Evolutionary conservation across 2,329 filamentous ascomycete genomes (phyloP), one percentile per base, ranked within the genome.

Genomic region (Aplosporella prunicola): DNA sequence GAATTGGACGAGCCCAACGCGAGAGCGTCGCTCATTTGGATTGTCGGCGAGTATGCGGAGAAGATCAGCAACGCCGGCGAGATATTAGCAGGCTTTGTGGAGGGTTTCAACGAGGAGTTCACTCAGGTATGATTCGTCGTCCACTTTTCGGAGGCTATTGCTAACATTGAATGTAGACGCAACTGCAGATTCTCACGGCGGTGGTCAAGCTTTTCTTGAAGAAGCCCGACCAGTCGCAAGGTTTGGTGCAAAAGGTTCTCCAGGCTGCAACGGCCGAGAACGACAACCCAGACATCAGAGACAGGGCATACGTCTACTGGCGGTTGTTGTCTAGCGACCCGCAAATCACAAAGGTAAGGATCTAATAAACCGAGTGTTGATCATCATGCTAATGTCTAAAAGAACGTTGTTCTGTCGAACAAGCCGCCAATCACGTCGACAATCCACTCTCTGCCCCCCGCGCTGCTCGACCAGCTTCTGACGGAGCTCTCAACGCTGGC

Each of bases 51-150:
- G 60, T 98, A 98, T 57, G 91, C 91, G 1, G 91, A 98, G 67
- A 98, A 98, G 71, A 98, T 98, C 54, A 93, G 77, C 65, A 96
- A 98, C 51, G 91, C 91, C n/a, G 87, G 88, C 46, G 86, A 96
- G 49, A 96, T 98, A 45, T 63, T 98, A 42, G 73, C 78, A 35
- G 80, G 82, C 13, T 98, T 98, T 54, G 89, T 95, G 9, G 91
- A 96, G 39, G 81, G 79, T 1, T 96, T 98, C 59, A 82, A 83
- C 58, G 91, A 96, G 57, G 91, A 98, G 60, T 96, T 95, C 56
- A 91, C 88, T 35, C 89, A 93, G 69, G 82, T 85, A 57, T n/a
- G 48, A 74, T n/a, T n/a, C n/a, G n/a, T n/a, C 4, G 37, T 20
- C 10, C 9, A 6, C 22, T 11, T n/a, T n/a, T 6, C 10, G 8